A percentile compares a stretch with the other conserved stretches of the same genome.
These are phyloP conservation scores for Hyphopichia burtonii DNA, from an alignment of 1,139 yeast genomes.

Conservation along the genomic window DNA sequence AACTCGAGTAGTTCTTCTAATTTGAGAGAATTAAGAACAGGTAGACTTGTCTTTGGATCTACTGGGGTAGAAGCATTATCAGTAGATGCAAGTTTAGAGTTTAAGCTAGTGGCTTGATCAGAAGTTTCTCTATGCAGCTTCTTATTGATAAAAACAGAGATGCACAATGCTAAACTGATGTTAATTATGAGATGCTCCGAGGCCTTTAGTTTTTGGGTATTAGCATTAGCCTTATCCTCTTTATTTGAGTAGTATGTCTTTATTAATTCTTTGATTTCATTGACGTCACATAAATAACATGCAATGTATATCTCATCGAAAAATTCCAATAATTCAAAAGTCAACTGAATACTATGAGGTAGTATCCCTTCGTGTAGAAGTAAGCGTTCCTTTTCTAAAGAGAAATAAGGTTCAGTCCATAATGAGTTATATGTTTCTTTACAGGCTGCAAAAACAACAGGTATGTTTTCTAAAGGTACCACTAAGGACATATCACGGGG, in stretches of 20 bases:
- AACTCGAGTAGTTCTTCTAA: constrained; percentile 15
- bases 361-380: not conserved
- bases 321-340: not conserved
- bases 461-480: constrained; percentile 3
- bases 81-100: not conserved
- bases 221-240: not conserved
- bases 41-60: not conserved
- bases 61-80: not conserved
- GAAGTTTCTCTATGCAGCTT: not conserved
- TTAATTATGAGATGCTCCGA: constrained; percentile 37
- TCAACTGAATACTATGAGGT: not conserved
- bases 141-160: constrained; percentile 14
- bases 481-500: not conserved
- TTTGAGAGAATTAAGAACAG: not conserved
- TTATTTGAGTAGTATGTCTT: constrained; percentile 6
- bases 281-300: constrained; percentile 10
- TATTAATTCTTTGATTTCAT: constrained; percentile 11
- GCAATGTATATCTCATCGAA: constrained; percentile 5
- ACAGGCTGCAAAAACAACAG: constrained; percentile 1
- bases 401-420: constrained; percentile 5
- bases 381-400: not conserved
- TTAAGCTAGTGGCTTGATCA: not conserved
- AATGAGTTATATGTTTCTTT: constrained; percentile 4
- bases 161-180: constrained; percentile 25
- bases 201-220: constrained; percentile 14